These are phyloP conservation scores for Penicillium coffeae DNA, from an alignment of 495 filamentous ascomycete genomes.

Conservation along the genomic window DNA sequence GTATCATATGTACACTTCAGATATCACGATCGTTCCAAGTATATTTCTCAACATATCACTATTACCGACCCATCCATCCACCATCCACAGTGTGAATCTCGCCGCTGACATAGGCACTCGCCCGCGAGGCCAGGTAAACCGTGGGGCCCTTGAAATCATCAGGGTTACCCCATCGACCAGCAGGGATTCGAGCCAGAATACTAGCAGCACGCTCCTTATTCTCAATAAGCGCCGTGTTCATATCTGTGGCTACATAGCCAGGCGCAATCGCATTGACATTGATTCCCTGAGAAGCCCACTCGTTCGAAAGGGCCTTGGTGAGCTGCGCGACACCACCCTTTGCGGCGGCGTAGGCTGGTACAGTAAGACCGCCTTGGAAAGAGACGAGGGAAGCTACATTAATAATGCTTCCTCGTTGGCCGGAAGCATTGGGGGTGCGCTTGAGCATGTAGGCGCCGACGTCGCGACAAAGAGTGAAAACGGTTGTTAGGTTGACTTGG, in stretches of 20 bases:
- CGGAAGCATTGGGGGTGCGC: slow-evolving; percentile 36
- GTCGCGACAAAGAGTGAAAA: slow-evolving; percentile 75
- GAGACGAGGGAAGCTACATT: slow-evolving; percentile 75
- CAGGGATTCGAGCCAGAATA: slow-evolving; percentile 74
- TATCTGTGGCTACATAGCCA: slow-evolving; percentile 78
- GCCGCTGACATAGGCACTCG: slow-evolving; percentile 75
- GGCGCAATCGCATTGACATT: slow-evolving; percentile 72
- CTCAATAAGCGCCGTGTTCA: slow-evolving; percentile 73
- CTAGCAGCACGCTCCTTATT: slow-evolving; percentile 59
- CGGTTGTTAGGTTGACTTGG: slow-evolving; percentile 74
- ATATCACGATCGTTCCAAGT: no score
- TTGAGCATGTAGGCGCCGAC: slow-evolving; percentile 74
- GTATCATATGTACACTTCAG: no score
- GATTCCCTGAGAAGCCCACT: slow-evolving; percentile 71
- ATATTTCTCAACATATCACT: no score
- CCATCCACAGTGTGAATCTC: slow-evolving; percentile 78
- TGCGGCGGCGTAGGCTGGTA: slow-evolving; percentile 77
- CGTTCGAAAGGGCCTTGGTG: slow-evolving; percentile 77
- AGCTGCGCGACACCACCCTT: slow-evolving; percentile 79
- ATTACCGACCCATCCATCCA: slow-evolving; percentile 82
- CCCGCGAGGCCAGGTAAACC: slow-evolving; percentile 43
- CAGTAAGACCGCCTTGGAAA: slow-evolving; percentile 80
- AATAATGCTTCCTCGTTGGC: slow-evolving; percentile 66
- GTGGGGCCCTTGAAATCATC: slow-evolving; percentile 39
- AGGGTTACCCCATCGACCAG: slow-evolving; percentile 57